phyloP scores from a whole-genome alignment of 805 yeast genomes.

The Clavispora carvajalis region DNA sequence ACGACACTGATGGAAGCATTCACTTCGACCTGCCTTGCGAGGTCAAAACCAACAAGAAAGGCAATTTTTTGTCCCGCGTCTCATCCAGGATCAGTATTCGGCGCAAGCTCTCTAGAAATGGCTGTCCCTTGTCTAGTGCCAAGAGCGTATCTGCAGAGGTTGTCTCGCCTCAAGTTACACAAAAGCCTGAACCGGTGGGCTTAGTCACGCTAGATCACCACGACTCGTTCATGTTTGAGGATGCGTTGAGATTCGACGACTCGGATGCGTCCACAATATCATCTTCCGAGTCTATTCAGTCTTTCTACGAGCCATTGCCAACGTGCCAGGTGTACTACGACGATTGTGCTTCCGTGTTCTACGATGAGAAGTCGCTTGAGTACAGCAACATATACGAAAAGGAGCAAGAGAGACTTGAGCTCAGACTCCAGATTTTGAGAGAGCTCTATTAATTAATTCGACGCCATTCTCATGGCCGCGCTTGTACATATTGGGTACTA shows the following conservation, averaged over 20 bases:
- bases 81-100: slow-evolving; percentile 9
- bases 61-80: slow-evolving; percentile 6
- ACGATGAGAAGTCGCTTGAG: slow-evolving; percentile 6
- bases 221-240: slow-evolving; percentile 25
- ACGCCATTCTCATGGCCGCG: not conserved
- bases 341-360: slow-evolving; percentile 11
- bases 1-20: slow-evolving; percentile 11
- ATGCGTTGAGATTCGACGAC: slow-evolving; percentile 13
- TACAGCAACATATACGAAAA: slow-evolving; percentile 16
- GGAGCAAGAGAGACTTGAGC: slow-evolving; percentile 34
- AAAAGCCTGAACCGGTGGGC: not conserved
- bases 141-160: not conserved
- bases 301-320: slow-evolving; percentile 16
- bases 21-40: slow-evolving; percentile 17
- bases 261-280: slow-evolving; percentile 17
- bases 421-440: slow-evolving; percentile 32
- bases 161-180: not conserved
- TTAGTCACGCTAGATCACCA: slow-evolving; percentile 13
- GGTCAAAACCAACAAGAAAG: slow-evolving; percentile 4
- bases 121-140: not conserved
- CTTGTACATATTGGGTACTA: not conserved
- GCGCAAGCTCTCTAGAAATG: slow-evolving; percentile 6
- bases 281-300: slow-evolving; percentile 22
- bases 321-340: slow-evolving; percentile 11
- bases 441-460: slow-evolving; percentile 20